Conservation (phyloP, 306 rosid species). For the Malus sylvestris region DNA sequence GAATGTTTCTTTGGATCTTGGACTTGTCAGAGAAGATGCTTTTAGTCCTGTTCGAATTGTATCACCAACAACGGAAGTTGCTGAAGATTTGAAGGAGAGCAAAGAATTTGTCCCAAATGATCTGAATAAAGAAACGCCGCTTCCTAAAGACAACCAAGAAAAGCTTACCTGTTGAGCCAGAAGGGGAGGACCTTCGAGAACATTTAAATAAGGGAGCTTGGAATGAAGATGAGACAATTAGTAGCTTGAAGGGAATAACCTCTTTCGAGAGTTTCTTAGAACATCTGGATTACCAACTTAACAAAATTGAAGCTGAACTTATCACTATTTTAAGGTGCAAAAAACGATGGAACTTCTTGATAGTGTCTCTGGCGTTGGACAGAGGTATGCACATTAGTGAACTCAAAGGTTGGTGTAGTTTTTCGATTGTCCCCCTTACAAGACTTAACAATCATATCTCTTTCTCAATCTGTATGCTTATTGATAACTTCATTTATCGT, state of each 20-base stretch:
- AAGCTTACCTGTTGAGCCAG: slow-evolving; percentile 23
- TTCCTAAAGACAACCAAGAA: slow-evolving; percentile 26
- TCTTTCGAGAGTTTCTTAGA: slow-evolving; percentile 61
- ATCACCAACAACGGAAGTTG: slow-evolving; percentile 41
- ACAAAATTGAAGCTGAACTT: slow-evolving; percentile 67
- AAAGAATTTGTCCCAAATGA: slow-evolving; percentile 13
- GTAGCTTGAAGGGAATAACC: slow-evolving; percentile 35
- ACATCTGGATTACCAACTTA: slow-evolving; percentile 54
- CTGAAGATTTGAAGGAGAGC: slow-evolving; percentile 22
- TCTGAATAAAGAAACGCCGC: slow-evolving; percentile 34
- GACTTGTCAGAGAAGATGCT: slow-evolving; percentile 35
- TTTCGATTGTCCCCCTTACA: neutral
- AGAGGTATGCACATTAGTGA: slow-evolving; percentile 44
- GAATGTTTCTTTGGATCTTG: slow-evolving; percentile 54
- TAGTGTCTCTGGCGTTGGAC: slow-evolving; percentile 46
- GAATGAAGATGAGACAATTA: slow-evolving; percentile 30
- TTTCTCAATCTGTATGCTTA: neutral
- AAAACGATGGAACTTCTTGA: slow-evolving; percentile 69
- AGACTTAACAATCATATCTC: slow-evolving; percentile 1
- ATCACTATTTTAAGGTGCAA: slow-evolving; percentile 48
- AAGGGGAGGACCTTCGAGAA: slow-evolving; percentile 22
- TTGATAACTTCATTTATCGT: neutral
- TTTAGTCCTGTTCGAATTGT: slow-evolving; percentile 63
- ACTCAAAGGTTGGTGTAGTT: neutral
- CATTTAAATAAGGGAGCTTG: slow-evolving; percentile 7